phyloP scores from a whole-genome alignment of 2,329 filamentous ascomycete species.

The Oidium heveae region DNA sequence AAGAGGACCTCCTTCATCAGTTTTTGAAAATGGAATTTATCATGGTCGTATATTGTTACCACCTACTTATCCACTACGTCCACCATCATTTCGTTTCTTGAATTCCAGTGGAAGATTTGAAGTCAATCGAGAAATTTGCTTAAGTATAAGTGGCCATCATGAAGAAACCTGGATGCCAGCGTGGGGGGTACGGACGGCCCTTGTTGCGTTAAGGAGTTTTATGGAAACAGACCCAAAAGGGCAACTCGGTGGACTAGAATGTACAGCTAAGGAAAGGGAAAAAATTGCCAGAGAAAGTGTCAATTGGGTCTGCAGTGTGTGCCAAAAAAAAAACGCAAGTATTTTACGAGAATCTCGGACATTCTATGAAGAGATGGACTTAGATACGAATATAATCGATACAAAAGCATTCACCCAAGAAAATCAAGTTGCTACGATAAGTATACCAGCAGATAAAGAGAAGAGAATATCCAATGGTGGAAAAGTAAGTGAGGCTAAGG shows the following conservation, averaged over 20 bases:
- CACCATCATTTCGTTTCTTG: slow-evolving; percentile 84
- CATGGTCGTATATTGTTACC: slow-evolving; percentile 88
- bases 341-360: slow-evolving; percentile 49
- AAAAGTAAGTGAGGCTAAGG: slow-evolving; percentile 21
- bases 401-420: too few relatives aligned
- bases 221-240: slow-evolving; percentile 81
- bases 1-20: slow-evolving; percentile 59
- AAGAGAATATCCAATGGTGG: slow-evolving; percentile 43
- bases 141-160: slow-evolving; percentile 82
- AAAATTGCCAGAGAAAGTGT: slow-evolving; percentile 42
- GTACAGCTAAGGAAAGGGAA: slow-evolving; percentile 37
- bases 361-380: slow-evolving; percentile 19
- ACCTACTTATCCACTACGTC: slow-evolving; percentile 68
- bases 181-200: slow-evolving; percentile 81
- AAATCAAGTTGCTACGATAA: slow-evolving; percentile 6
- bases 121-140: slow-evolving; percentile 86
- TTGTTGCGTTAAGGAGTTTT: slow-evolving; percentile 58
- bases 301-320: slow-evolving; percentile 42
- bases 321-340: slow-evolving; percentile 44
- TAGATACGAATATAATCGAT: slow-evolving; percentile 14
- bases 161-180: slow-evolving; percentile 98
- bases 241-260: slow-evolving; percentile 75
- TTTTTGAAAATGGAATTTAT: slow-evolving; percentile 43
- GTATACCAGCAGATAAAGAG: slow-evolving; percentile 18
- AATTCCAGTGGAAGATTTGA: slow-evolving; percentile 87